A percentile compares a stretch with the other conserved stretches of the same genome.
phyloP scores from a whole-genome alignment of 73 alveolate species.

The Tetrahymena elliotti region DNA sequence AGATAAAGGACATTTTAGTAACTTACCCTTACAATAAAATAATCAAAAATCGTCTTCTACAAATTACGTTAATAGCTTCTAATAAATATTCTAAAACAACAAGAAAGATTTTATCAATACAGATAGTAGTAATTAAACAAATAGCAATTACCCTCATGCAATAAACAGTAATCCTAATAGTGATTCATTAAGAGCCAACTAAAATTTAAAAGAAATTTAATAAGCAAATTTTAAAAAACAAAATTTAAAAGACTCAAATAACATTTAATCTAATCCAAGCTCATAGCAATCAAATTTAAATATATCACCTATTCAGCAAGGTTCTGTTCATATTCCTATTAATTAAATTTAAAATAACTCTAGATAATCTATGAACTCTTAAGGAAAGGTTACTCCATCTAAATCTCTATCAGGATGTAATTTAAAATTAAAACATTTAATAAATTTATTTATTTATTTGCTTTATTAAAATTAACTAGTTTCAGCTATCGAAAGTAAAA shows the following conservation, averaged over 20 bases:
- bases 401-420: neutral
- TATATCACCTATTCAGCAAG: neutral
- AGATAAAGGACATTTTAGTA: neutral
- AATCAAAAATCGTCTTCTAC: neutral
- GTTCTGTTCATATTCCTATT: neutral
- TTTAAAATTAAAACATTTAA: neutral
- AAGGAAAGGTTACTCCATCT: neutral
- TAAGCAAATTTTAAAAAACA: neutral
- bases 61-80: neutral
- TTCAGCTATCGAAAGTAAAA: neutral
- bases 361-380: neutral
- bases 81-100: neutral
- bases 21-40: neutral
- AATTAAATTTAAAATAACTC: neutral
- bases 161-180: neutral
- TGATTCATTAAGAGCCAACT: neutral
- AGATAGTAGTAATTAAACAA: neutral
- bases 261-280: neutral
- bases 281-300: neutral
- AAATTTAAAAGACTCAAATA: neutral
- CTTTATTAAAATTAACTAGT: neutral
- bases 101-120: neutral
- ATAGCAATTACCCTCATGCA: neutral
- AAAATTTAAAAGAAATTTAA: neutral
- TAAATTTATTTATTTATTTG: neutral